Conservation (phyloP, 2,329 filamentous ascomycete species). For the Talaromyces marneffei region DNA sequence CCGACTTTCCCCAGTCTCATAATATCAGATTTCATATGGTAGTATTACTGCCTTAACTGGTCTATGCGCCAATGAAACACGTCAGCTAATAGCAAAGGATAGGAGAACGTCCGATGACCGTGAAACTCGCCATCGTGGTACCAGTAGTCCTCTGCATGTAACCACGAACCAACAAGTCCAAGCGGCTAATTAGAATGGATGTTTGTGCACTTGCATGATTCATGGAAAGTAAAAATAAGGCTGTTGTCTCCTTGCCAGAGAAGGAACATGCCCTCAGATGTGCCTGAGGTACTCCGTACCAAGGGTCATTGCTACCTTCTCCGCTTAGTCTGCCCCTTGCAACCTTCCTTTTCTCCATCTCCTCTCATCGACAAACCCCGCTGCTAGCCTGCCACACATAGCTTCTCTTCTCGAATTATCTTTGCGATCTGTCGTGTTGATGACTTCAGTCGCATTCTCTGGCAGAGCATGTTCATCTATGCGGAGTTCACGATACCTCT, state of each 20-base stretch:
- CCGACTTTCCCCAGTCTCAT: background rate
- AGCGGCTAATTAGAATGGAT: background rate
- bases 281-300: background rate
- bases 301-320: conserved; percentile 1
- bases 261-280: background rate
- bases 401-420: background rate
- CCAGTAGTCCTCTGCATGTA: background rate
- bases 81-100: background rate
- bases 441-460: background rate
- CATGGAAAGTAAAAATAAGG: background rate
- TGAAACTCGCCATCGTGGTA: background rate
- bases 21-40: background rate
- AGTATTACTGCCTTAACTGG: background rate
- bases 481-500: background rate
- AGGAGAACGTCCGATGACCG: background rate
- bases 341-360: background rate
- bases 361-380: background rate
- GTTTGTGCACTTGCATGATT: background rate
- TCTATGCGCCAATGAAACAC: background rate
- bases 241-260: background rate
- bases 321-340: conserved; percentile 1
- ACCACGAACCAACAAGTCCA: background rate
- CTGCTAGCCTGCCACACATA: background rate
- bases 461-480: conserved; percentile 1
- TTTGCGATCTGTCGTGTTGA: background rate